A percentile compares a stretch with the other conserved stretches of the same genome.
These are phyloP conservation scores for Solanum lycopersicoides DNA, from an alignment of 257 asterid species.

Conservation along the genomic window DNA sequence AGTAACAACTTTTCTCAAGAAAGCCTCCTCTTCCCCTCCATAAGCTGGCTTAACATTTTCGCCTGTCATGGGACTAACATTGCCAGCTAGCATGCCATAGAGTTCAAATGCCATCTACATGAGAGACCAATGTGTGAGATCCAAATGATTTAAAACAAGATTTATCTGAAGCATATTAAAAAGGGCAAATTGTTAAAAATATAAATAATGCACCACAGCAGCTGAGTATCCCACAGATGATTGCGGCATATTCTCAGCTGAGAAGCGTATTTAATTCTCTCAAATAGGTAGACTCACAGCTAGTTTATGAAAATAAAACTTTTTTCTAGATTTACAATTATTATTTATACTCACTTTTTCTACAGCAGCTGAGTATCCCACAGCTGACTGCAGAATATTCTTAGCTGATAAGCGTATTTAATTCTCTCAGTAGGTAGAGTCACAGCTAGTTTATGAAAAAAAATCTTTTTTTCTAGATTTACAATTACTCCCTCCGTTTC, in stretches of 20 bases:
- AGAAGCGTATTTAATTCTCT: background rate
- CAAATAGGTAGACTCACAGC: background rate
- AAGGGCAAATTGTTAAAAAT: background rate
- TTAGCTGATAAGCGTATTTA: background rate
- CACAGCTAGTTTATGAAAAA: background rate
- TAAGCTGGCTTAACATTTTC: slow-evolving; percentile 99
- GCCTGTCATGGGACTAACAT: slow-evolving; percentile 96
- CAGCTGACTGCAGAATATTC: background rate
- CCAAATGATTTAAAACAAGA: background rate
- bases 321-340: no score
- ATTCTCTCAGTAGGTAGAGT: background rate
- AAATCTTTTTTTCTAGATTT: background rate
- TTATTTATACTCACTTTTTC: background rate
- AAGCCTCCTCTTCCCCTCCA: slow-evolving; percentile 99
- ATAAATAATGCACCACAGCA: background rate
- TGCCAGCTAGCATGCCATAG: slow-evolving; percentile 98
- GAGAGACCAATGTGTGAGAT: background rate
- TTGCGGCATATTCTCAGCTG: background rate
- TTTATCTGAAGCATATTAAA: background rate
- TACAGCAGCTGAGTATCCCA: background rate
- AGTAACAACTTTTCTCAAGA: slow-evolving; percentile 76
- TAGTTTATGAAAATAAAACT: no score
- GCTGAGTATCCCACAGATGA: background rate
- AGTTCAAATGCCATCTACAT: slow-evolving; percentile 95
- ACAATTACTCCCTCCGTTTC: background rate